phyloP scores from a whole-genome alignment of 208 protist genomes.

The Crithidia sp. region DNA sequence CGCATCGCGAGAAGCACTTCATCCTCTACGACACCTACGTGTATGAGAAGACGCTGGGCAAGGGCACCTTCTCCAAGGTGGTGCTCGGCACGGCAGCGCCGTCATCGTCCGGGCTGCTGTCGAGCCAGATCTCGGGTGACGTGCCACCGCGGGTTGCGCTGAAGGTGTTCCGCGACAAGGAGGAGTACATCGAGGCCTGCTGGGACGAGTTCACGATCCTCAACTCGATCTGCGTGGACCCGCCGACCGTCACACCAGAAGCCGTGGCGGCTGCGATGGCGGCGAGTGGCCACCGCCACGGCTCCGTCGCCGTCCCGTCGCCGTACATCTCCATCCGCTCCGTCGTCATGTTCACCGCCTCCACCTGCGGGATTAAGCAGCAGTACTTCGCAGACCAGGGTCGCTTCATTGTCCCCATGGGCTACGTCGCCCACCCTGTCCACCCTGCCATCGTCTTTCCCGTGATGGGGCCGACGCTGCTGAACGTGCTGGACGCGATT shows the following conservation, averaged over 20 bases:
- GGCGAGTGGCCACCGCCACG: slow-evolving; percentile 19
- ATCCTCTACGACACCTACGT: slow-evolving; percentile 77
- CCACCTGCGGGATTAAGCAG: slow-evolving; percentile 36
- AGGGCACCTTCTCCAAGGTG: slow-evolving; percentile 87
- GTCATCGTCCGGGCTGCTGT: slow-evolving; percentile 12
- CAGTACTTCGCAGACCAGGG: slow-evolving; percentile 54
- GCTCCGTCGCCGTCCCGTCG: slow-evolving; percentile 8
- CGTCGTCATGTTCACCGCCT: slow-evolving; percentile 45
- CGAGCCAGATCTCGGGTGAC: slow-evolving; percentile 24
- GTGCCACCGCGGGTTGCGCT: slow-evolving; percentile 49
- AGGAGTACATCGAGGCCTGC: slow-evolving; percentile 70
- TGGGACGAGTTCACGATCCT: slow-evolving; percentile 76
- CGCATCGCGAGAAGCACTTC: slow-evolving; percentile 29
- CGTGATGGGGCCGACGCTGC: slow-evolving; percentile 70
- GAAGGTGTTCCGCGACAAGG: slow-evolving; percentile 82
- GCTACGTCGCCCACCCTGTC: slow-evolving; percentile 69
- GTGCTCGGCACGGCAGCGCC: slow-evolving; percentile 46
- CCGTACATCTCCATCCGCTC: slow-evolving; percentile 35
- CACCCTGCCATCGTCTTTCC: slow-evolving; percentile 82
- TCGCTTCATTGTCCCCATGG: slow-evolving; percentile 62
- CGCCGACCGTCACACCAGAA: slow-evolving; percentile 18
- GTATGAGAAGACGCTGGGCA: slow-evolving; percentile 63
- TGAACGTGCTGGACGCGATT: slow-evolving; percentile 60
- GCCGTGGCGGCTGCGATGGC: slow-evolving; percentile 10
- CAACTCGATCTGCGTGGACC: slow-evolving; percentile 32